A percentile compares a stretch with the other conserved stretches of the same genome.
These are phyloP conservation scores for Cryphonectria naterciae DNA, from an alignment of 2,329 filamentous ascomycete genomes.

Conservation along the genomic window DNA sequence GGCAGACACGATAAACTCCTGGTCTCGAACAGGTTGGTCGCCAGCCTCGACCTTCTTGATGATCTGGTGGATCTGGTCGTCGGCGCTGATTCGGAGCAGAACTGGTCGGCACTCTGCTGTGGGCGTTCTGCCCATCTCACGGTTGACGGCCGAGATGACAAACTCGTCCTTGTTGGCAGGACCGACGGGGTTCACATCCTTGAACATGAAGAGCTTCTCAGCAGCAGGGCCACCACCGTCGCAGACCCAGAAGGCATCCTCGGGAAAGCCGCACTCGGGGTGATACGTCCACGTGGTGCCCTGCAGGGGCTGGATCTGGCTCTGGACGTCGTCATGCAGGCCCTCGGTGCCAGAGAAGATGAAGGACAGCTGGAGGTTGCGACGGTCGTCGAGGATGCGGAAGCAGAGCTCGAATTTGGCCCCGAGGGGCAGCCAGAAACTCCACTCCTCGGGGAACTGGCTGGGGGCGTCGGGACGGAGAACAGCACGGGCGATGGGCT, in stretches of 20 bases:
- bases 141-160: constrained; percentile 34
- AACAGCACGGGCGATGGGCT: constrained; percentile 31
- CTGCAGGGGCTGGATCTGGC: constrained; percentile 1
- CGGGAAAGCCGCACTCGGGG: constrained; percentile 38
- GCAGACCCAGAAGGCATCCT: constrained; percentile 35
- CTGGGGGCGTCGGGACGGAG: background rate
- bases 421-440: constrained; percentile 16
- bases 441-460: constrained; percentile 24
- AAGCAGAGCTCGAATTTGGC: constrained; percentile 6
- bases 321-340: background rate
- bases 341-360: constrained; percentile 1
- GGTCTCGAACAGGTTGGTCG: background rate
- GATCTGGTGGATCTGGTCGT: constrained; percentile 15
- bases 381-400: background rate
- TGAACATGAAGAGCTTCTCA: constrained; percentile 37
- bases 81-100: constrained; percentile 22
- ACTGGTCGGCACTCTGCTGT: constrained; percentile 17
- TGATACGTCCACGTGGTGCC: constrained; percentile 15
- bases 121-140: constrained; percentile 27
- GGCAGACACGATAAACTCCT: background rate
- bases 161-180: constrained; percentile 35
- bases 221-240: background rate
- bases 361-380: background rate
- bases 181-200: constrained; percentile 34
- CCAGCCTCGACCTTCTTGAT: constrained; percentile 11